Percentiles rank a stretch among this genome's conserved stretches.
phyloP scores from a whole-genome alignment of 2,329 filamentous ascomycete species.

The Aspergillus sp. region DNA sequence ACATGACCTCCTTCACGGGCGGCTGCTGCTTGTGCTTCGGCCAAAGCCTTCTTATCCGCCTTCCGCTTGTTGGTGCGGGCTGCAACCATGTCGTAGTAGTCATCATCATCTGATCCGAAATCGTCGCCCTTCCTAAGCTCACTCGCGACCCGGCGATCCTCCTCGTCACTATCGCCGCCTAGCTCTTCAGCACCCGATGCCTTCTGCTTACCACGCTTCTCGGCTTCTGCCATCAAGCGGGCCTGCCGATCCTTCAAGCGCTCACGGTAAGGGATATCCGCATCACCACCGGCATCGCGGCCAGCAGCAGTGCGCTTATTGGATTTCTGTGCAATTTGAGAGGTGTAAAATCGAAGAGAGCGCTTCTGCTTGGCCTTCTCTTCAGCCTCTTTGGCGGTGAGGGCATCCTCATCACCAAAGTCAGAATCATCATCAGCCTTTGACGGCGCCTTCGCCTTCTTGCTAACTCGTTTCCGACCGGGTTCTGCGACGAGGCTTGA shows the following conservation, averaged over 20 bases:
- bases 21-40: slow-evolving; percentile 56
- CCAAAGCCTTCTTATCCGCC: slow-evolving; percentile 70
- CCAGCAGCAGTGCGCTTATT: slow-evolving; percentile 70
- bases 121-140: slow-evolving; percentile 41
- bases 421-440: slow-evolving; percentile 68
- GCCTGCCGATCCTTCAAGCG: slow-evolving; percentile 81
- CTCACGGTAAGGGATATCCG: slow-evolving; percentile 77
- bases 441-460: slow-evolving; percentile 32
- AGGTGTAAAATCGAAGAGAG: slow-evolving; percentile 94
- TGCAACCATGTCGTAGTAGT: slow-evolving; percentile 87
- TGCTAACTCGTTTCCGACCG: slow-evolving; percentile 46
- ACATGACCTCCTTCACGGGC: slow-evolving; percentile 60
- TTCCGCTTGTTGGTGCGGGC: slow-evolving; percentile 58
- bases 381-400: slow-evolving; percentile 75
- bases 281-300: slow-evolving; percentile 60
- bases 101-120: slow-evolving; percentile 46
- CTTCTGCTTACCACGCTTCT: slow-evolving; percentile 71
- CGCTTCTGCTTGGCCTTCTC: slow-evolving; percentile 91
- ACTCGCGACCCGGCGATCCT: slow-evolving; percentile 57
- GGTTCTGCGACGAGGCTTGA: slow-evolving; percentile 57
- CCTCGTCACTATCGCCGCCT: slow-evolving; percentile 68
- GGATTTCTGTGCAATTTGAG: slow-evolving; percentile 91
- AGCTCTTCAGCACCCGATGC: slow-evolving; percentile 65
- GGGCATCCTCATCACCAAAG: slow-evolving; percentile 83
- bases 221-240: slow-evolving; percentile 83